Percentiles rank a stretch among this genome's conserved stretches.
Evolutionary conservation across 1,139 yeast genomes (phyloP).

Genomic region (Wickerhamomyces sp.): DNA sequence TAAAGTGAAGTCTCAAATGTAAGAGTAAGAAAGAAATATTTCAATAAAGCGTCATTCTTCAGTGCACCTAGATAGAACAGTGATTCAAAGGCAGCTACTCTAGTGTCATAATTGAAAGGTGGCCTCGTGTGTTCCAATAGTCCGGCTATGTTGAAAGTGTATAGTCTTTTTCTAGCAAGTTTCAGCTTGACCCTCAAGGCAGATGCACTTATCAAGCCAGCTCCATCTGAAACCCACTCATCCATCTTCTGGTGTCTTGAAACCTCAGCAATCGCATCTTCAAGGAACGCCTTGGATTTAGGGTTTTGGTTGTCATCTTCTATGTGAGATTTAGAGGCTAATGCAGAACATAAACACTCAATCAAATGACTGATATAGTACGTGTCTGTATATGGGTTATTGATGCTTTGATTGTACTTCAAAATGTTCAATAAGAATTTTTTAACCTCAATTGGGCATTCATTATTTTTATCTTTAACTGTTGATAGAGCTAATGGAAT

Average conservation of each 20-base stretch:
- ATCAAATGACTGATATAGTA: conserved; percentile 61
- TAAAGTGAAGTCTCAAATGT: conserved; percentile 53
- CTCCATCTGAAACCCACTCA: conserved; percentile 80
- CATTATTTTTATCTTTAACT: conserved; percentile 60
- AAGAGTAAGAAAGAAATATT: conserved; percentile 56
- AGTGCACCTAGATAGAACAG: conserved; percentile 73
- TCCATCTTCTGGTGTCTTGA: conserved; percentile 77
- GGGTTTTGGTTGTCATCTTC: conserved; percentile 21
- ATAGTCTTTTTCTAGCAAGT: conserved; percentile 55
- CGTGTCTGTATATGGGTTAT: conserved; percentile 72
- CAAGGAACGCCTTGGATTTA: conserved; percentile 32
- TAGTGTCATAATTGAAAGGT: conserved; percentile 45
- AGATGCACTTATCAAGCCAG: conserved; percentile 50
- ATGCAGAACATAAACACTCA: conserved; percentile 46
- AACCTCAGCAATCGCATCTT: conserved; percentile 53
- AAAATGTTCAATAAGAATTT: conserved; percentile 65
- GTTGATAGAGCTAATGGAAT: conserved; percentile 60
- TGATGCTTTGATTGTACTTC: conserved; percentile 81
- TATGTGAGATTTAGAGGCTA: conserved; percentile 29
- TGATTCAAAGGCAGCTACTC: conserved; percentile 69
- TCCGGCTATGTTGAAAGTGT: conserved; percentile 48
- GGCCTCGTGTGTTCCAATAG: conserved; percentile 46
- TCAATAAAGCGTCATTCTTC: conserved; percentile 54
- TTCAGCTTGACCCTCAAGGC: conserved; percentile 56
- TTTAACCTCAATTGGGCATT: conserved; percentile 61